Conservation (phyloP, 768 basidiomycete genomes). For the Amanita exitialis region DNA sequence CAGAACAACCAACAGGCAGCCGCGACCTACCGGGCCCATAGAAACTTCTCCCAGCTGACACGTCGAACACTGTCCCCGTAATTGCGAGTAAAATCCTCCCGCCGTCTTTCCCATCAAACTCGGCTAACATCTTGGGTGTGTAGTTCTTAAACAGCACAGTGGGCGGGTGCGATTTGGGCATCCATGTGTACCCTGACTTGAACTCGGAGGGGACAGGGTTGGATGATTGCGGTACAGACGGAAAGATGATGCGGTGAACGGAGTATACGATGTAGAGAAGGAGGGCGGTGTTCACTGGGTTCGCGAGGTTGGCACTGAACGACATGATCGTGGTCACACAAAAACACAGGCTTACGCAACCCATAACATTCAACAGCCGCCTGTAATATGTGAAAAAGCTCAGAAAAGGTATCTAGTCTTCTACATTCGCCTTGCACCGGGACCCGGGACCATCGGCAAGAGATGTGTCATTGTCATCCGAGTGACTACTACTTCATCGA, state of each 20-base stretch:
- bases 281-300: slow-evolving; percentile 72
- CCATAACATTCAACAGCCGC: no score
- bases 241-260: slow-evolving; percentile 64
- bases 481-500: no score
- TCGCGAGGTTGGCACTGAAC: slow-evolving; percentile 35
- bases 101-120: slow-evolving; percentile 54
- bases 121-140: slow-evolving; percentile 66
- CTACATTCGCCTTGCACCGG: no score
- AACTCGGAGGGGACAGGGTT: slow-evolving; percentile 54
- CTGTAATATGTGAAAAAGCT: no score
- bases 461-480: no score
- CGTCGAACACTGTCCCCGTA: slow-evolving; percentile 85
- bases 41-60: slow-evolving; percentile 80
- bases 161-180: slow-evolving; percentile 75
- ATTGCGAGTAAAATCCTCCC: slow-evolving; percentile 80
- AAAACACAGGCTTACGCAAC: background rate
- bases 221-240: slow-evolving; percentile 38
- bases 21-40: slow-evolving; percentile 80
- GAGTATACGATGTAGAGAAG: slow-evolving; percentile 73
- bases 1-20: background rate
- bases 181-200: slow-evolving; percentile 84
- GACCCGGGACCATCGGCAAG: no score
- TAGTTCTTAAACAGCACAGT: slow-evolving; percentile 70
- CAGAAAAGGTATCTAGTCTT: no score
- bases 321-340: background rate